Conservation (phyloP, 257 asterid genomes). For the Leptodermis oblonga region DNA sequence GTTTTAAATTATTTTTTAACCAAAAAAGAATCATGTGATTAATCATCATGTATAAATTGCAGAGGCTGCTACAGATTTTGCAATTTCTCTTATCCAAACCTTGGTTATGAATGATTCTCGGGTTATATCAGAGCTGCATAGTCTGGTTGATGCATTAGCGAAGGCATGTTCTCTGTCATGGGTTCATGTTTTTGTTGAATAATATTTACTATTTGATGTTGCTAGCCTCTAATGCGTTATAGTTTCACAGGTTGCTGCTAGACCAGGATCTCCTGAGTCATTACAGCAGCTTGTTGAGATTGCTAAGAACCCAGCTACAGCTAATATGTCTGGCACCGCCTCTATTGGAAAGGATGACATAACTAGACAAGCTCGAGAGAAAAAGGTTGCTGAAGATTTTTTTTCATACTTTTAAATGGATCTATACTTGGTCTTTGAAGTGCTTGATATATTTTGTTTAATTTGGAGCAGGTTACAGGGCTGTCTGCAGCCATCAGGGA, state of each 20-base stretch:
- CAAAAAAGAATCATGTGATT: conserved; percentile 15
- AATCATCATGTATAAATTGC: conserved; percentile 34
- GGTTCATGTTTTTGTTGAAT: conserved; percentile 8
- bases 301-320: conserved; percentile 71
- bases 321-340: conserved; percentile 41
- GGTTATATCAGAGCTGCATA: conserved; percentile 80
- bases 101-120: conserved; percentile 57
- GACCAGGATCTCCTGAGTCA: conserved; percentile 97
- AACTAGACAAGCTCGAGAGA: conserved; percentile 52
- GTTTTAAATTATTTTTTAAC: conserved; percentile 14
- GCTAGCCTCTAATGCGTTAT: conserved; percentile 25
- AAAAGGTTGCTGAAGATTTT: conserved; percentile 47
- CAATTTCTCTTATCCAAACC: conserved; percentile 72
- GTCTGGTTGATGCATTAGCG: conserved; percentile 85
- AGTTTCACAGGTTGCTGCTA: conserved; percentile 71
- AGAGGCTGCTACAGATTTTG: conserved; percentile 93
- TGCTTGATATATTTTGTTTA: conserved; percentile 14
- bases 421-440: conserved; percentile 1
- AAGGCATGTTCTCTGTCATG: conserved; percentile 46
- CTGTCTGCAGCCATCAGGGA: conserved; percentile 54
- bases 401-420: background rate
- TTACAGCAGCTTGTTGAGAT: conserved; percentile 87
- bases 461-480: conserved; percentile 47
- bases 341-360: conserved; percentile 62
- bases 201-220: background rate